Percentiles rank a stretch among this genome's conserved stretches.
These are phyloP conservation scores for Neonectria ditissima DNA, from an alignment of 2,329 filamentous ascomycete species.

Conservation along the genomic window DNA sequence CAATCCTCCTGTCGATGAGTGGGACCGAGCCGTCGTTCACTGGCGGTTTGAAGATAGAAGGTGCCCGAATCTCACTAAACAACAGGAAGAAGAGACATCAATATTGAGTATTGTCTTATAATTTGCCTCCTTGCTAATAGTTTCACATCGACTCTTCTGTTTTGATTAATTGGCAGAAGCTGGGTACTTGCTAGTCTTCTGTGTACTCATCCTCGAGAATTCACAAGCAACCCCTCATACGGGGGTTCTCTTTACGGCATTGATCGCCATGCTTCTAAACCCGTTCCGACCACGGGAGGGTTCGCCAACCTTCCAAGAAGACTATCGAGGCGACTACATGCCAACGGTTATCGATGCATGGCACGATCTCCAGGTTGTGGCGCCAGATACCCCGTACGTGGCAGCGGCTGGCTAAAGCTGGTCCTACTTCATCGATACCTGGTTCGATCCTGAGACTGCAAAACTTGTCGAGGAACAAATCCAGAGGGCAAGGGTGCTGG, in stretches of 20 bases:
- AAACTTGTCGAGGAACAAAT: neutral
- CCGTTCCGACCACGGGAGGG: neutral
- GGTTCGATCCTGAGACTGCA: conserved; percentile 3
- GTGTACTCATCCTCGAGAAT: neutral
- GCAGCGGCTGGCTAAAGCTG: neutral
- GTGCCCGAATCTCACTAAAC: no score
- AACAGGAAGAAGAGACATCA: neutral
- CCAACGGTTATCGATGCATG: neutral
- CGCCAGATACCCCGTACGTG: conserved; percentile 2
- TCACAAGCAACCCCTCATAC: neutral
- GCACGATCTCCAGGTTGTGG: neutral
- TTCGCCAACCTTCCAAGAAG: neutral
- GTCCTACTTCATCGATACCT: neutral
- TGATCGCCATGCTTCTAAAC: neutral
- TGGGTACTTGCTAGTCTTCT: no score
- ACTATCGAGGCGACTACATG: neutral
- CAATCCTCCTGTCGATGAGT: neutral
- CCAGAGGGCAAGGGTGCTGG: no score
- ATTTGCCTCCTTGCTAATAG: neutral
- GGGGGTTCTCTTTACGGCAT: neutral
- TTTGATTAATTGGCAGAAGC: neutral
- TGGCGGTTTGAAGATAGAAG: no score
- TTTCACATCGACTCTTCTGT: no score
- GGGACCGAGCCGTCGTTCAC: neutral
- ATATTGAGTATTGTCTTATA: neutral